These are phyloP conservation scores for Botrytis aclada DNA, from an alignment of 2,329 filamentous ascomycete species.

Conservation along the genomic window DNA sequence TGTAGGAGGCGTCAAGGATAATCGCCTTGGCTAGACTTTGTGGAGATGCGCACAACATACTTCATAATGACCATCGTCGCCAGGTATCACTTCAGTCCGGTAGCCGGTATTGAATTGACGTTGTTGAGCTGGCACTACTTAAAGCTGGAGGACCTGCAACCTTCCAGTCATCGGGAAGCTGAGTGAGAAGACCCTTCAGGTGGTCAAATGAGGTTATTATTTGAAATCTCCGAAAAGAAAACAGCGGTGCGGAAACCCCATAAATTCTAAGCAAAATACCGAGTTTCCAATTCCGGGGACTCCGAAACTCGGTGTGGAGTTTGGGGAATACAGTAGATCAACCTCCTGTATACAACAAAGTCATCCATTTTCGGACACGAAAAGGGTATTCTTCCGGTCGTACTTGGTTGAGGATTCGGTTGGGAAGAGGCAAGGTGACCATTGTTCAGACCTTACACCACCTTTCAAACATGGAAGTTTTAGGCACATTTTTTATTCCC, in stretches of 20 bases:
- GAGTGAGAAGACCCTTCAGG: neutral
- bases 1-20: slow-evolving; percentile 5
- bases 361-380: neutral
- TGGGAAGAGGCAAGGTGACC: neutral
- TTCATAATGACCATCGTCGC: neutral
- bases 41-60: slow-evolving; percentile 3
- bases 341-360: neutral
- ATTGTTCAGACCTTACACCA: neutral
- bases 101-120: neutral
- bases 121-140: neutral
- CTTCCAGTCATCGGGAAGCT: neutral
- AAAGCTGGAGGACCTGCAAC: neutral
- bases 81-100: slow-evolving; percentile 8
- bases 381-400: neutral
- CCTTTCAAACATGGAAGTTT: neutral
- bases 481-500: slow-evolving; percentile 36
- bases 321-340: neutral
- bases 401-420: neutral
- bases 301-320: neutral
- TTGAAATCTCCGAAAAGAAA: neutral
- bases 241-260: neutral
- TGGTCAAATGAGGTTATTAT: neutral
- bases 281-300: neutral
- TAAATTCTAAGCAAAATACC: neutral
- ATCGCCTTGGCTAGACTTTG: neutral